Base-by-base conservation (phyloP, 306 rosid species). In the Quercus engelmannii region DNA sequence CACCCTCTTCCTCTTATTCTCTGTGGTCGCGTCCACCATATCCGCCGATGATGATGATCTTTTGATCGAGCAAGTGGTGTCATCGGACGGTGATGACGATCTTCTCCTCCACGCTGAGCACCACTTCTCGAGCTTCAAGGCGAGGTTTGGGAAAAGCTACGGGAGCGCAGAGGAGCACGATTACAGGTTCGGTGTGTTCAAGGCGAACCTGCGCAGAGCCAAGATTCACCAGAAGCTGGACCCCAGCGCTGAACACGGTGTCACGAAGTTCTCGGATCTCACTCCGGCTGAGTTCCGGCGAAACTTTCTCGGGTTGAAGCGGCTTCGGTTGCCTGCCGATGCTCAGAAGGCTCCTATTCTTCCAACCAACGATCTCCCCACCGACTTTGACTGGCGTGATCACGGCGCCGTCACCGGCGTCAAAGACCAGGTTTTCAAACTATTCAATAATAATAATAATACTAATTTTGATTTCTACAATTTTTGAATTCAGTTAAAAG, bases 381-480 rank as follows among this genome's bases (percentile, higher is more conserved):
- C 79, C 13, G 89, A 96, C 20, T 96, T 96, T 72, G 99, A 96
- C 80, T 96, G 99, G 98, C 96, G 99, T 1, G 96, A 96, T 10
- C 87, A 88, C 10, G 98, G 98, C 12, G 98, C 98, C 17, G 94
- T 96, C 23, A 81, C 96, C 75, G 64, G 77, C 75, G 92, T 96
- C 77, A 96, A 96, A 82, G 68, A 96, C 26, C 99, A 96, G 96
- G 99, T 74, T 78, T 10, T 19, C 35, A 11, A 26, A 6, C 21
- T 20, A 28, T 2, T 33, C 4, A 18, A 15, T 26, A 15, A 18
- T 17, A 15, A 18, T 17, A n/a, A 38, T 62, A 10, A 12, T 1
- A 2, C 4, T 18, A 15, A 7, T 38, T 41, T 38, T 38, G 46
- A 7, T 38, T 38, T 38, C 46, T 38, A 38, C 46, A 38, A 38